Evolutionary conservation across 805 yeast genomes (phyloP).

Genomic region (Lipomyces yamadae): DNA sequence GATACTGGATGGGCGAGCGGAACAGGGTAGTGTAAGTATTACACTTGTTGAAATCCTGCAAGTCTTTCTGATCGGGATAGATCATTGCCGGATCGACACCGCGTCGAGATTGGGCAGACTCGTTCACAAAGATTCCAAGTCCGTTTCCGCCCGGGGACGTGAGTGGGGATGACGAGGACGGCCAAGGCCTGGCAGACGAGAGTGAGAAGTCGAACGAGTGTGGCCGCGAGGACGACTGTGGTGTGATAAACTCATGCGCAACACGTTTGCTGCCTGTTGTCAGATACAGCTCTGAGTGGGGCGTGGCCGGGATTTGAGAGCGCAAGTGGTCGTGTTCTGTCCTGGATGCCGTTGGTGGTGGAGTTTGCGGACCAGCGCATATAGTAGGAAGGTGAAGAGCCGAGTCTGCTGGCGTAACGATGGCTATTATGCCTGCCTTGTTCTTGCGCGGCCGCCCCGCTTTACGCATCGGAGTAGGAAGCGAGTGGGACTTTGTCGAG

Average conservation of each 20-base stretch:
- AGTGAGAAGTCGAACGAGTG: slow-evolving; percentile 1
- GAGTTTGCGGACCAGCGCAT: slow-evolving; percentile 9
- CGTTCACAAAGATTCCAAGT: slow-evolving; percentile 33
- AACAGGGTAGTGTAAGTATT: slow-evolving; percentile 23
- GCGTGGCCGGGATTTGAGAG: not conserved
- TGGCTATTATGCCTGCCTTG: slow-evolving; percentile 11
- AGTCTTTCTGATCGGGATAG: slow-evolving; percentile 6
- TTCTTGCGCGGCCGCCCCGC: slow-evolving; percentile 21
- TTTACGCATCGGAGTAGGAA: slow-evolving; percentile 5
- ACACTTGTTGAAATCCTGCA: slow-evolving; percentile 1
- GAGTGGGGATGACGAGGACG: slow-evolving; percentile 14
- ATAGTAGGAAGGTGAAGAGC: not conserved
- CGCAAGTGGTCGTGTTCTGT: not conserved
- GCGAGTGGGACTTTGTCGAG: slow-evolving; percentile 6
- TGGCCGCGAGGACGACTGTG: slow-evolving; percentile 24
- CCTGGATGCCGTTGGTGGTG: slow-evolving; percentile 12
- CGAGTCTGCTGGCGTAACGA: slow-evolving; percentile 22
- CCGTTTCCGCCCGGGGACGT: slow-evolving; percentile 25
- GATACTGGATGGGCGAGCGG: slow-evolving; percentile 31
- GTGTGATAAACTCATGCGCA: slow-evolving; percentile 19
- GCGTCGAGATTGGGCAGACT: slow-evolving; percentile 9
- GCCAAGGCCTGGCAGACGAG: slow-evolving; percentile 19
- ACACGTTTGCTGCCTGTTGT: slow-evolving; percentile 15
- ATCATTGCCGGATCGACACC: slow-evolving; percentile 30
- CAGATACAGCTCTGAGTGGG: not conserved